Base-by-base conservation (phyloP, 2,329 filamentous ascomycete species). In the Parasarocladium wereldwijsianum region DNA sequence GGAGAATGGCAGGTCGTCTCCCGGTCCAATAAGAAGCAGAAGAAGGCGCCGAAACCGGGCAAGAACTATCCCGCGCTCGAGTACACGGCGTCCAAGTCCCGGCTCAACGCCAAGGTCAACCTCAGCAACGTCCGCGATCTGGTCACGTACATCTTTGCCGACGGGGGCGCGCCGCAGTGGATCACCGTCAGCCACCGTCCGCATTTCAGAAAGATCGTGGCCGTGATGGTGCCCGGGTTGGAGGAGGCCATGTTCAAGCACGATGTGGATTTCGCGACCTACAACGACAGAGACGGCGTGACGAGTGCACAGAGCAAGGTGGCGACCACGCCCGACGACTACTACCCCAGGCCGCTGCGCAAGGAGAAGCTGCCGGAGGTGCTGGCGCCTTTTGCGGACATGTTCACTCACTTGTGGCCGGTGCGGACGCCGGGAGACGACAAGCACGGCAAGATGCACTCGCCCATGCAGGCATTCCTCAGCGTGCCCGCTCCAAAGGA, bases 321-420 rank as follows among this genome's bases (percentile, higher is more conserved):
- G 10, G 37, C 44, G n/a, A 58, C 57, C 2, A 61, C 61, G 3
- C 66, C 67, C 2, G 70, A 76, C 40, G 64, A 71, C 41, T 75
- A 68, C 46, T 69, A 70, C 42, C 74, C 70, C 2, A 62, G 60
- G 12, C 43, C 54, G 12, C 55, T 79, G 16, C 55, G 58, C 21
- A 55, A 55, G 33, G 63, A 68, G 3, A 51, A 54, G 15, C 49
- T 77, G 14, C 61, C 72, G 1, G 49, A 58, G 13, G 58, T 64
- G 8, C 43, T 84, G 21, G 60, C 71, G 45, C 72, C 76, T 2
- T 70, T 94, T 34, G 74, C 79, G 23, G 71, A 82, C 35, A 81
- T 94, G 49, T 96, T 98, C 40, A 64, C 75, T 7, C 78, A 90
- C 43, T 58, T 94, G 22, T 94, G 90, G 85, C 87, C 86, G 8